phyloP scores from a whole-genome alignment of 2,329 filamentous ascomycete genomes.

The Aspergillus flavus region DNA sequence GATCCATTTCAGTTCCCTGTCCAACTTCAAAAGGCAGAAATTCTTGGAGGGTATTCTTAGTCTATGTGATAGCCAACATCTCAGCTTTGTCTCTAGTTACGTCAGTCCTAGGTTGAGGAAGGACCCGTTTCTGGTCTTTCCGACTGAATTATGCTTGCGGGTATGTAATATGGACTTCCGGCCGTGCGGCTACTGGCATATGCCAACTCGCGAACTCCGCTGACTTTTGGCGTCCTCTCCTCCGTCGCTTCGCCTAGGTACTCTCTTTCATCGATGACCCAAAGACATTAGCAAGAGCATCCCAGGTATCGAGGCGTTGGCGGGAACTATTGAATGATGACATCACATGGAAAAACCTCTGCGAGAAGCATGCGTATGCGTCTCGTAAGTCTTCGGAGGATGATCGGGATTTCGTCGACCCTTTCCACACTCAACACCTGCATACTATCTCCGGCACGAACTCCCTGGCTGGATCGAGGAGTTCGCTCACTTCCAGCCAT shows the following conservation, averaged over 20 bases:
- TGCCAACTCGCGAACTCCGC: not conserved
- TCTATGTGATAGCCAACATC: slow-evolving; percentile 89
- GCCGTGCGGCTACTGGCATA: not conserved
- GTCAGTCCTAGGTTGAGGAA: slow-evolving; percentile 93
- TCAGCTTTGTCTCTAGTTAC: slow-evolving; percentile 95
- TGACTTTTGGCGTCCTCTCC: slow-evolving; percentile 12
- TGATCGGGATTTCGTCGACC: slow-evolving; percentile 38
- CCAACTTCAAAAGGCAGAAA: slow-evolving; percentile 73
- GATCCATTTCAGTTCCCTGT: slow-evolving; percentile 77
- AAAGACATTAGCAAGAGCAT: slow-evolving; percentile 87
- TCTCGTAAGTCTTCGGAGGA: slow-evolving; percentile 65
- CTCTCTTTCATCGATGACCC: slow-evolving; percentile 97
- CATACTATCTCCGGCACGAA: slow-evolving; percentile 25
- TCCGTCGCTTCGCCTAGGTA: slow-evolving; percentile 59
- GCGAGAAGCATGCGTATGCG: slow-evolving; percentile 94
- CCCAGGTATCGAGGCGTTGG: slow-evolving; percentile 95
- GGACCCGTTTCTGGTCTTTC: slow-evolving; percentile 89
- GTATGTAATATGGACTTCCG: slow-evolving; percentile 53
- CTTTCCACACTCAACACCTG: slow-evolving; percentile 32
- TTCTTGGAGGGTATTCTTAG: slow-evolving; percentile 87
- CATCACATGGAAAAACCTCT: slow-evolving; percentile 97
- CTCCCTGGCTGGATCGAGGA: slow-evolving; percentile 26
- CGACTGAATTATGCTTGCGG: slow-evolving; percentile 87
- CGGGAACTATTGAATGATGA: slow-evolving; percentile 91
- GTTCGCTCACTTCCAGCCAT: slow-evolving; percentile 27